Conservation (phyloP, 306 rosid species). For the Gillenia trifoliata region DNA sequence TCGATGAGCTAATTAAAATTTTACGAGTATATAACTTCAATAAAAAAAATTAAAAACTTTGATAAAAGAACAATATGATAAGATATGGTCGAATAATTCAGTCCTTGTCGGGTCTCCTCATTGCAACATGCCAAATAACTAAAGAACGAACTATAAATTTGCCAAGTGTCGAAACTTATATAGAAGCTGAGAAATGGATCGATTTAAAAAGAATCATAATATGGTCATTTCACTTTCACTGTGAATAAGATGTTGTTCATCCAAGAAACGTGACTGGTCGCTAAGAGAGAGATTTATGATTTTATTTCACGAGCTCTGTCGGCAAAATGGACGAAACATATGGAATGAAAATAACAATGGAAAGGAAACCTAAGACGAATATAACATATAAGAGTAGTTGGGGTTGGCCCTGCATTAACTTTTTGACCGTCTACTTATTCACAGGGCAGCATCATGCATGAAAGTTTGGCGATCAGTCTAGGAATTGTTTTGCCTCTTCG, state of each 20-base stretch:
- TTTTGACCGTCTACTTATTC: neutral
- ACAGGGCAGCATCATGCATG: neutral
- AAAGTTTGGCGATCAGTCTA: neutral
- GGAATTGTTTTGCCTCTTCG: neutral
- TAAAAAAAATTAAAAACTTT: no score
- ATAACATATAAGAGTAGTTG: neutral
- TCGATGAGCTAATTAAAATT: no score
- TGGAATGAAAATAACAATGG: constrained; percentile 13
- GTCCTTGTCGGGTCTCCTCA: neutral
- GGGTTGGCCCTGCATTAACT: neutral
- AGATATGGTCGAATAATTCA: neutral
- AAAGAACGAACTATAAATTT: neutral
- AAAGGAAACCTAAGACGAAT: constrained; percentile 20
- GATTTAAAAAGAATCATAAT: neutral
- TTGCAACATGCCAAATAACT: neutral
- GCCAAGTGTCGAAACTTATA: neutral
- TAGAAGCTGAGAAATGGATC: neutral
- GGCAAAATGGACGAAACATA: constrained; percentile 4
- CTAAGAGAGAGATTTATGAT: neutral
- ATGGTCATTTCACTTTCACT: neutral
- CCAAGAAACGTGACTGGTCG: neutral
- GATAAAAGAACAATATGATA: no score
- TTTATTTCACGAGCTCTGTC: neutral
- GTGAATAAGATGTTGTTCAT: neutral
- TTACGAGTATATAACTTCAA: no score